Evolutionary conservation across 108 stramenopile genomes (phyloP).

Genomic region (Nitzschia putrida): DNA sequence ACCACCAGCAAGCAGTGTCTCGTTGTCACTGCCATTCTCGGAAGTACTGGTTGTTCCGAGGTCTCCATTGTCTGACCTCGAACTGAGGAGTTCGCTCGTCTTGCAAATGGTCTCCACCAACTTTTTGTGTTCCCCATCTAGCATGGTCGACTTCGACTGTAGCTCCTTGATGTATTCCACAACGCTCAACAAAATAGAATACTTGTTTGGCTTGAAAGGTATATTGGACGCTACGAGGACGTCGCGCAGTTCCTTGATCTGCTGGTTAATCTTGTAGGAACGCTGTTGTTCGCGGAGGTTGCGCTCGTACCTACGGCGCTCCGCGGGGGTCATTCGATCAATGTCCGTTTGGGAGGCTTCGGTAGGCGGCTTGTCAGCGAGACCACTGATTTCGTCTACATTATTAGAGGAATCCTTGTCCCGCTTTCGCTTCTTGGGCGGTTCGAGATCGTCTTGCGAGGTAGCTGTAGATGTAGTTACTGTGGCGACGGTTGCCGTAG

Average conservation of each 20-base stretch:
- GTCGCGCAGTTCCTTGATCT: slow-evolving; percentile 77
- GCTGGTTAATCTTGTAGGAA: slow-evolving; percentile 72
- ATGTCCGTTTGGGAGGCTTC: slow-evolving; percentile 32
- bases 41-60: slow-evolving; percentile 13
- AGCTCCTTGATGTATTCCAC: slow-evolving; percentile 81
- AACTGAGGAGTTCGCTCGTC: slow-evolving; percentile 56
- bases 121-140: slow-evolving; percentile 78
- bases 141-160: slow-evolving; percentile 58
- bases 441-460: background rate
- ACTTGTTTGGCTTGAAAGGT: slow-evolving; percentile 83
- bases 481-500: background rate
- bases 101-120: slow-evolving; percentile 63
- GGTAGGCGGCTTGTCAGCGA: slow-evolving; percentile 6
- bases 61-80: slow-evolving; percentile 25
- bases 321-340: slow-evolving; percentile 55
- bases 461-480: slow-evolving; percentile 27
- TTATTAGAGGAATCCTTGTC: background rate
- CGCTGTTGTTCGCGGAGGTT: slow-evolving; percentile 87
- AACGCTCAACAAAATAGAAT: slow-evolving; percentile 78
- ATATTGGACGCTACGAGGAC: slow-evolving; percentile 72
- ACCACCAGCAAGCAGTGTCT: slow-evolving; percentile 66
- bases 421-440: background rate
- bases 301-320: slow-evolving; percentile 71
- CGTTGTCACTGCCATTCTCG: slow-evolving; percentile 46
- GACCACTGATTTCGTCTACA: background rate